Percentiles rank a stretch among this genome's conserved stretches.
These are phyloP conservation scores for Haplosporangium sp. DNA, from an alignment of 371 early-diverging fungal species.

Conservation along the genomic window DNA sequence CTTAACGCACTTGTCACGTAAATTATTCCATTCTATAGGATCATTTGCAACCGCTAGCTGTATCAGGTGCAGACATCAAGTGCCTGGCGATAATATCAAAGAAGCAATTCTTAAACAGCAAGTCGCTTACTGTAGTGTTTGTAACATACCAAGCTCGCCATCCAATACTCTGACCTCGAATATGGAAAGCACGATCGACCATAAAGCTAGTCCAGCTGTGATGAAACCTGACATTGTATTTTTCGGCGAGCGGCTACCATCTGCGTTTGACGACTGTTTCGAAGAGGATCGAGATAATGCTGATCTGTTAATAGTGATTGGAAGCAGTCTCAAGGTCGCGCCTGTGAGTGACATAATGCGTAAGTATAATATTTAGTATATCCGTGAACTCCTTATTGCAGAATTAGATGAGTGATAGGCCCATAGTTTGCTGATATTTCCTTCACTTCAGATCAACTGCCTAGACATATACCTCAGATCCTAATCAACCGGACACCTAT, in stretches of 20 bases:
- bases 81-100: constrained; percentile 84
- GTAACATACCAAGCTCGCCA: constrained; percentile 22
- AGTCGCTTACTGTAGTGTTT: constrained; percentile 67
- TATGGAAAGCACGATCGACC: background rate
- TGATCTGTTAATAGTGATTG: constrained; percentile 94
- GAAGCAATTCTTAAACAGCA: constrained; percentile 76
- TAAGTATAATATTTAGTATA: constrained; percentile 26
- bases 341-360: constrained; percentile 94
- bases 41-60: constrained; percentile 95
- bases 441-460: constrained; percentile 68
- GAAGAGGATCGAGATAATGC: constrained; percentile 77
- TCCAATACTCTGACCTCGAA: background rate
- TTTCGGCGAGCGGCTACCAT: constrained; percentile 92
- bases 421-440: background rate
- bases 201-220: constrained; percentile 25
- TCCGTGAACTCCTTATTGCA: background rate
- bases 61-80: constrained; percentile 82
- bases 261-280: constrained; percentile 79
- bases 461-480: constrained; percentile 88
- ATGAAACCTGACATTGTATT: constrained; percentile 87
- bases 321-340: constrained; percentile 94
- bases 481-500: constrained; percentile 93
- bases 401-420: background rate
- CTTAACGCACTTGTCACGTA: background rate
- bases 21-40: constrained; percentile 49